These are phyloP conservation scores for Pseudogymnoascus sp. DNA, from an alignment of 2,329 filamentous ascomycete species.

Conservation along the genomic window DNA sequence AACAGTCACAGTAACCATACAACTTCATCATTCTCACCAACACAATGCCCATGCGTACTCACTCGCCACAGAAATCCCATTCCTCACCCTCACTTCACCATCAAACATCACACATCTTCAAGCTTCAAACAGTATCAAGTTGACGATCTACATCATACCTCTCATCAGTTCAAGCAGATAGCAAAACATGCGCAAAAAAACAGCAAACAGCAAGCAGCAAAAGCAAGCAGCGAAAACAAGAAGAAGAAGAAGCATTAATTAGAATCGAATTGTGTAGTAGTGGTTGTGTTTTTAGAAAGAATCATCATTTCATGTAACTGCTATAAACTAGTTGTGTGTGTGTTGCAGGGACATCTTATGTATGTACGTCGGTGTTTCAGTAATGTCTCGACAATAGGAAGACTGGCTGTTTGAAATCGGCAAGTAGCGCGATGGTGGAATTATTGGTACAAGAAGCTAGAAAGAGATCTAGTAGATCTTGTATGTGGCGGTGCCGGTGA, in stretches of 20 bases:
- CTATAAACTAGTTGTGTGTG: neutral
- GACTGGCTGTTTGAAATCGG: neutral
- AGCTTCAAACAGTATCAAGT: no score
- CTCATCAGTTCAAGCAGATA: neutral
- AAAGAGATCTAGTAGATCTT: neutral
- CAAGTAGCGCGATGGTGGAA: neutral
- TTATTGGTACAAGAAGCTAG: neutral
- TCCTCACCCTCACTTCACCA: neutral
- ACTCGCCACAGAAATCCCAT: neutral
- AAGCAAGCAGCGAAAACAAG: neutral
- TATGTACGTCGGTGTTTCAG: neutral
- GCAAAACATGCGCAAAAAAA: neutral
- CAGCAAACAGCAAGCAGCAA: neutral
- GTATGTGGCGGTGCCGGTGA: slow-evolving; percentile 2
- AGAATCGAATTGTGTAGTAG: neutral
- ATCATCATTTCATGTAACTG: neutral
- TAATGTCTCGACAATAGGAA: neutral
- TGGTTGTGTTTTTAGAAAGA: neutral
- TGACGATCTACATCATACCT: neutral
- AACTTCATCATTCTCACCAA: neutral
- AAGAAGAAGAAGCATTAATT: neutral
- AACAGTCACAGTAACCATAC: neutral
- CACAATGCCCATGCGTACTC: neutral
- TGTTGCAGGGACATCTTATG: neutral
- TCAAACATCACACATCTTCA: neutral